Base-by-base conservation (phyloP, 345 rosid genomes). In the Triadica sebifera region DNA sequence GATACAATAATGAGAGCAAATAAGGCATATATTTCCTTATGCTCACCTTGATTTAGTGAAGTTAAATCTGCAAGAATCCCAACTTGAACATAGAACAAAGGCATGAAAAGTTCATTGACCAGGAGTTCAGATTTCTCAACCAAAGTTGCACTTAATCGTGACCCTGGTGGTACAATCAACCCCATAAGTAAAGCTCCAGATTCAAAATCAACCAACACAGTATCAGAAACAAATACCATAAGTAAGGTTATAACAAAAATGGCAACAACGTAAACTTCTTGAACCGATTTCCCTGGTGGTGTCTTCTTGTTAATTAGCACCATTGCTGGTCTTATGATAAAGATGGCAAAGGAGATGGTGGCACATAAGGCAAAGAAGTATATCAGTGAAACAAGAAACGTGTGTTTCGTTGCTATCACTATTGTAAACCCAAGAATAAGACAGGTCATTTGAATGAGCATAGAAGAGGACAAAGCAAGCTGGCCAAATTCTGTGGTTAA, bases 401-500 rank as follows among this genome's bases (percentile, higher is more conserved):
- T 41, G 16, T 7, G 10, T 12, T 8, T 15, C 4, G 12, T 22
- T 3, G n/a, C 0, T 2, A 50, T 3, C 4, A 22, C 38, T 6
- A 66, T 0, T 1, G 17, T 7, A 3, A 55, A 0, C 3, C 19
- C 12, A 9, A 50, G 0, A 71, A 67, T 0, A 75, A 66, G 73
- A 9, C 55, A 20, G 9, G 65, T 0, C 9, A 70, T 0, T 24
- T 83, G 77, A 34, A 45, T 29, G 19, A 79, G 13, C 61, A 81
- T n/a, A 0, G 88, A 11, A 10, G 53, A 16, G 3, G 86, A 67
- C 70, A 79, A 17, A 0, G 78, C 83, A 0, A 82, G 72, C 9
- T 65, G 79, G 52, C 85, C 82, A 2, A 81, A 37, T 38, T 84
- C 85, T 0, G 81, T 78, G 2, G 81, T 86, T 57, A 75, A 37